Percentiles rank a stretch among this genome's conserved stretches.
phyloP scores from a whole-genome alignment of 1,284 basidiomycete species.

The Termitomyces sp. region DNA sequence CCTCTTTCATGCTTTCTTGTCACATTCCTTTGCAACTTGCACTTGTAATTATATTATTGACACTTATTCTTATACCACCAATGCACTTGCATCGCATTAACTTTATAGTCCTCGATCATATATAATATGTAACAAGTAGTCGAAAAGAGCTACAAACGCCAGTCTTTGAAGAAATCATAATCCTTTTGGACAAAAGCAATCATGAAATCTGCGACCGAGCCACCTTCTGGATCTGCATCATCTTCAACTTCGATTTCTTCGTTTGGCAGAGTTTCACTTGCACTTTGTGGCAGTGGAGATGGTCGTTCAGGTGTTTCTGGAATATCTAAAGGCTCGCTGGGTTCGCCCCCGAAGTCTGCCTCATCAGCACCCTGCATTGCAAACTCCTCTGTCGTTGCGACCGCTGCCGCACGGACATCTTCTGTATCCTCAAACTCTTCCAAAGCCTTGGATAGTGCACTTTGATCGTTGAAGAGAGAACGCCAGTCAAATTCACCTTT shows the following conservation, averaged over 20 bases:
- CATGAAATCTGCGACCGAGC: conserved; percentile 86
- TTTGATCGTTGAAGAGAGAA: conserved; percentile 65
- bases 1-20: background rate
- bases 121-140: conserved; percentile 2
- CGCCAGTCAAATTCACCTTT: conserved; percentile 96
- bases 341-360: conserved; percentile 63
- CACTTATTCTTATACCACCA: background rate
- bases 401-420: conserved; percentile 74
- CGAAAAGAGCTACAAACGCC: conserved; percentile 44
- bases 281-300: conserved; percentile 25
- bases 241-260: conserved; percentile 35
- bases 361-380: conserved; percentile 72
- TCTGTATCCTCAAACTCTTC: conserved; percentile 87
- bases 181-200: conserved; percentile 70
- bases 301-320: conserved; percentile 3
- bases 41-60: background rate
- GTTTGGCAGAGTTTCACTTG: conserved; percentile 9
- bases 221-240: conserved; percentile 40
- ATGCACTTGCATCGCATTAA: background rate
- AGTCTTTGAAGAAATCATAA: conserved; percentile 74
- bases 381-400: conserved; percentile 74
- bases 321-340: conserved; percentile 35
- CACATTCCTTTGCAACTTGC: background rate
- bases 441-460: conserved; percentile 46
- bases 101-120: background rate